These are phyloP conservation scores for Mortierella alpina DNA, from an alignment of 192 early-diverging fungal genomes.

Conservation along the genomic window DNA sequence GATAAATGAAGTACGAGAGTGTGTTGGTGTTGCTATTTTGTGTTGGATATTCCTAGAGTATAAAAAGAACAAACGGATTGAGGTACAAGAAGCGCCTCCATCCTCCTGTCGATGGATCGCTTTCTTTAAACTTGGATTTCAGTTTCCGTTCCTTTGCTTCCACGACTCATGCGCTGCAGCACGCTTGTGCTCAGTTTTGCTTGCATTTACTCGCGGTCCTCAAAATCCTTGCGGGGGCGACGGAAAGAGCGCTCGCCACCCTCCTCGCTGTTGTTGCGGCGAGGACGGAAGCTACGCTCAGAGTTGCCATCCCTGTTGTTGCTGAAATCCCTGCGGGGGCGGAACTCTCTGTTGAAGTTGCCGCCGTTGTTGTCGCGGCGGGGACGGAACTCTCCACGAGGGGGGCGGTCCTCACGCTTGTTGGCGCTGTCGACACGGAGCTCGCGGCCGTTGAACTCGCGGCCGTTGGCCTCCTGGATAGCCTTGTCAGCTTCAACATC, in stretches of 20 bases:
- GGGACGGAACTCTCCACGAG: slow-evolving; percentile 29
- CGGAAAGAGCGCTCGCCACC: slow-evolving; percentile 12
- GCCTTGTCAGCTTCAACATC: slow-evolving; percentile 26
- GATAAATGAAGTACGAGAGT: background rate
- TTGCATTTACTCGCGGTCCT: slow-evolving; percentile 28
- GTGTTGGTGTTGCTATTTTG: no score
- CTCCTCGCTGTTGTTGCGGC: slow-evolving; percentile 12
- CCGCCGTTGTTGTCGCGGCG: slow-evolving; percentile 32
- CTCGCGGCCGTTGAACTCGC: slow-evolving; percentile 42
- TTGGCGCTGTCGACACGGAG: slow-evolving; percentile 30
- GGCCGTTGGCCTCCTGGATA: slow-evolving; percentile 31
- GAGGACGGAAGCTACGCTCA: slow-evolving; percentile 23
- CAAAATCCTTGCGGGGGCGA: slow-evolving; percentile 10
- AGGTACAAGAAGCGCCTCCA: no score
- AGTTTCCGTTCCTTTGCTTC: background rate
- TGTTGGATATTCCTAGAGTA: no score
- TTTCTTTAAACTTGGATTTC: background rate
- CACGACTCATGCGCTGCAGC: background rate
- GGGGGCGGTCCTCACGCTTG: slow-evolving; percentile 15
- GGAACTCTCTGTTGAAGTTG: slow-evolving; percentile 17
- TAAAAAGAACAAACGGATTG: no score
- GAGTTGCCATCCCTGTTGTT: slow-evolving; percentile 5
- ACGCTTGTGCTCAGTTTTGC: background rate
- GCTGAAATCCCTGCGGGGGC: slow-evolving; percentile 20
- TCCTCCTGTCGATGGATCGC: background rate